These are phyloP conservation scores for Sonneratia alba DNA, from an alignment of 345 rosid species.

Conservation along the genomic window DNA sequence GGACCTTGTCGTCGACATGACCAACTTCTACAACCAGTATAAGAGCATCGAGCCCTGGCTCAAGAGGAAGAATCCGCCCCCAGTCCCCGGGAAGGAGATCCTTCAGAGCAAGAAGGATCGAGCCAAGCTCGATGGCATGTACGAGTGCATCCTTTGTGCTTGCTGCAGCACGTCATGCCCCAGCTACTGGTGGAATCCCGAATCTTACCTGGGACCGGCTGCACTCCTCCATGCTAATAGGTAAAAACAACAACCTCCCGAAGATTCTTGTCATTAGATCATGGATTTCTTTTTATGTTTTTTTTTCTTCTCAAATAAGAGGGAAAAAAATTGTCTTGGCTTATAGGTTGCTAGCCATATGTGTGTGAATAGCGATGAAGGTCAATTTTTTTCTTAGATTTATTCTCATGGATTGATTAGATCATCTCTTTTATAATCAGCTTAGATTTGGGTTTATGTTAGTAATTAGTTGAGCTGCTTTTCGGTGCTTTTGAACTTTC, in stretches of 20 bases:
- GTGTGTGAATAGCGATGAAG: neutral
- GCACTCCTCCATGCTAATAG: constrained; percentile 91
- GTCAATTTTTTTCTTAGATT: neutral
- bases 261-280: neutral
- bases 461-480: too few relatives aligned
- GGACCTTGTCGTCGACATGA: constrained; percentile 95
- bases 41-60: constrained; percentile 99
- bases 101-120: constrained; percentile 83
- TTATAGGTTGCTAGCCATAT: neutral
- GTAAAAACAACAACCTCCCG: constrained; percentile 17
- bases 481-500: too few relatives aligned
- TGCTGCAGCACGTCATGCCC: constrained; percentile 95
- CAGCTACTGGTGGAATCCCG: constrained; percentile 99
- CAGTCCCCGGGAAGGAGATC: constrained; percentile 66
- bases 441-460: neutral
- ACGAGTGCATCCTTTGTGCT: constrained; percentile 88
- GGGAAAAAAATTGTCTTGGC: too few relatives aligned
- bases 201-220: constrained; percentile 87
- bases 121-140: constrained; percentile 93
- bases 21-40: constrained; percentile 90
- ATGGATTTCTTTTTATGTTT: neutral
- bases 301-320: neutral
- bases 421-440: too few relatives aligned
- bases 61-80: constrained; percentile 74
- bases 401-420: too few relatives aligned